Evolutionary conservation across 2,329 filamentous ascomycete species (phyloP).

Genomic region (Seiridium cupressi): DNA sequence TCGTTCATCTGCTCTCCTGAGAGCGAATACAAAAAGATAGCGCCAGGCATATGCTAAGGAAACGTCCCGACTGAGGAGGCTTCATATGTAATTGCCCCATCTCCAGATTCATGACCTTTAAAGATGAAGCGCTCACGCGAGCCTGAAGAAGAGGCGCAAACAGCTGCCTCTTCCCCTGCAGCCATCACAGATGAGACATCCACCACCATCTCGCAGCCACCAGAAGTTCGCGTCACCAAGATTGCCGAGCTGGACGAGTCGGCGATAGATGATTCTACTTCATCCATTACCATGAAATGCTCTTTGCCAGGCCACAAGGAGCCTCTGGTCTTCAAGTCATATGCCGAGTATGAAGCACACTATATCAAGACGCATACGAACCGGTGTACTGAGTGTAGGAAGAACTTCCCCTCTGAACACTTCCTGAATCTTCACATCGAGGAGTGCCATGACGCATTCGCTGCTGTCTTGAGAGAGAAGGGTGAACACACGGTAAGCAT

Average conservation of each 20-base stretch:
- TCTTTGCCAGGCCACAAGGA: conserved; percentile 76
- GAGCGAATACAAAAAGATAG: too few relatives aligned
- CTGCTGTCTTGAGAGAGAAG: conserved; percentile 67
- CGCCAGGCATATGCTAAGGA: too few relatives aligned
- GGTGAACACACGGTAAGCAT: conserved; percentile 80
- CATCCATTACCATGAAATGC: conserved; percentile 66
- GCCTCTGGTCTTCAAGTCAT: conserved; percentile 67
- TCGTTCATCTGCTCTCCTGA: too few relatives aligned
- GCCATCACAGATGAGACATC: conserved; percentile 7
- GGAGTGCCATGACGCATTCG: conserved; percentile 85
- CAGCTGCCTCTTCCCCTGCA: conserved; percentile 19
- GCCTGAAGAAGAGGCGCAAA: conserved; percentile 46
- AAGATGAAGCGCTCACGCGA: conserved; percentile 65
- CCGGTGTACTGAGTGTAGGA: conserved; percentile 79
- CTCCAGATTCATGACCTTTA: conserved; percentile 15
- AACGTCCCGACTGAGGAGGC: not conserved
- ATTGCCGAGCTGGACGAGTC: conserved; percentile 56
- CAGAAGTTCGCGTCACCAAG: conserved; percentile 43
- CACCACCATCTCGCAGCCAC: conserved; percentile 11
- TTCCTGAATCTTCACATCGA: conserved; percentile 82
- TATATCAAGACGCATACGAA: conserved; percentile 80
- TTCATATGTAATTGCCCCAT: conserved; percentile 33
- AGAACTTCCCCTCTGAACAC: conserved; percentile 83
- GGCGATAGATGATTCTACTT: conserved; percentile 29
- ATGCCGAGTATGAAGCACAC: conserved; percentile 82